Conservation (phyloP, 192 early-diverging fungal species). For the Phycomyces blakesleeanus region DNA sequence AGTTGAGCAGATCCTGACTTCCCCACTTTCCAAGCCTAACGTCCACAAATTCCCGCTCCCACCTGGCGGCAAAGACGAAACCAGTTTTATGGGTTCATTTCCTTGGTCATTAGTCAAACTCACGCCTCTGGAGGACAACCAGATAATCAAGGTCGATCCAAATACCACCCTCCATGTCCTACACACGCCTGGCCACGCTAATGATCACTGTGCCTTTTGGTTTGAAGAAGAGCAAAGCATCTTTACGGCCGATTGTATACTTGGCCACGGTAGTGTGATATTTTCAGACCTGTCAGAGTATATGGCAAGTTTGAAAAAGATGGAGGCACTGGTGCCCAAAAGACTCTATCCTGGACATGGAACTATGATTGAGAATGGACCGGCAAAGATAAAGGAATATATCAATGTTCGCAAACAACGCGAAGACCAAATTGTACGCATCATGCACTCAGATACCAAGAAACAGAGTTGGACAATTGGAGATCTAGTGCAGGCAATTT, state of each 20-base stretch:
- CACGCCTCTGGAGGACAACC: slow-evolving; percentile 45
- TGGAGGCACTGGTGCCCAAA: slow-evolving; percentile 41
- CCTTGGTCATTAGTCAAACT: slow-evolving; percentile 9
- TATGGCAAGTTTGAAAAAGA: slow-evolving; percentile 56
- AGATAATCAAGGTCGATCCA: slow-evolving; percentile 56
- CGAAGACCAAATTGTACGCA: slow-evolving; percentile 65
- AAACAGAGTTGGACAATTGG: too few relatives aligned
- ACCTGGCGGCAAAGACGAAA: not conserved
- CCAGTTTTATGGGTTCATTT: slow-evolving; percentile 15
- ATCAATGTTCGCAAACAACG: slow-evolving; percentile 67
- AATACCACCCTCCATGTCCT: slow-evolving; percentile 58
- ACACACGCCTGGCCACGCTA: slow-evolving; percentile 76
- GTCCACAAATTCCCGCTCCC: slow-evolving; percentile 11
- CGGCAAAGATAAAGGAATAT: slow-evolving; percentile 64
- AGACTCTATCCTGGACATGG: slow-evolving; percentile 71
- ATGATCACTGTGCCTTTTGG: slow-evolving; percentile 74
- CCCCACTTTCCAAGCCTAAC: slow-evolving; percentile 10
- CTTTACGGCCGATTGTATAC: slow-evolving; percentile 77
- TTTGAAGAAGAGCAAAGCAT: slow-evolving; percentile 63
- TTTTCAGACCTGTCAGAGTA: slow-evolving; percentile 71
- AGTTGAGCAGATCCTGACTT: slow-evolving; percentile 38
- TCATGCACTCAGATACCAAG: slow-evolving; percentile 5
- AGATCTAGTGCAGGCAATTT: too few relatives aligned
- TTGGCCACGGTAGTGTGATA: slow-evolving; percentile 79
- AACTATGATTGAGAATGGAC: slow-evolving; percentile 62